Base-by-base conservation (phyloP, 495 filamentous ascomycete genomes). In the Aspergillus nanangensis region DNA sequence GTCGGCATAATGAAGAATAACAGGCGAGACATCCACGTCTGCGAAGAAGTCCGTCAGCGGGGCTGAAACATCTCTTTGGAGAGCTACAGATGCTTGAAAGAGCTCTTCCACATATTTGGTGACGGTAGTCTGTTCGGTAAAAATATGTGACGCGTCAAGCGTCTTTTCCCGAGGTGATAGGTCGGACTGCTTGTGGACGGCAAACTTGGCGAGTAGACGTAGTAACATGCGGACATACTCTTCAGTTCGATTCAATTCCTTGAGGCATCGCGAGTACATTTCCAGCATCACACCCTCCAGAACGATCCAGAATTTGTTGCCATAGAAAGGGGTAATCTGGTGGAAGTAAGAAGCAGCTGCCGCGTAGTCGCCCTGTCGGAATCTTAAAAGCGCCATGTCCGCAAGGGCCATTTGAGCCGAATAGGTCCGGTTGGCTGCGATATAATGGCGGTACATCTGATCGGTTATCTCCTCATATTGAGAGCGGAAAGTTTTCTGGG, bases 371-470 rank as follows among this genome's bases (percentile, higher is more conserved):
- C 46, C 57, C 43, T 70, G 81, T 48, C 71, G 79, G 69, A 84
- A 94, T 65, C 89, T 87, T 41, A 95, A 67, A 9, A 88, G 74
- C 5, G 93, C 93, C 20, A 97, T 77, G 61, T 98, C 93, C 13
- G 88, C 86, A 63, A 91, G 80, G 35, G 83, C 81, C 24, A 80
- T 74, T 50, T 94, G 83, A 0, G 83, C 82, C 15, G 87, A 86
- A 51, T 93, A 86, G 1, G 66, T 70, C 49, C 87, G 84, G 32
- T 82, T 84, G 10, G 89, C 92, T 7, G 89, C 74, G 24, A 81
- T 78, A 59, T 86, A 88, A 62, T 88, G 83, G 2, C 83, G 79
- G n/a, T 86, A 70, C 35, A 84, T 77, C 40, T 80, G 81, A 52
- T 86, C 83, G 8, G 83, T 85, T 2, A 87, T 72, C 8, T 78